phyloP scores from a whole-genome alignment of 2,329 filamentous ascomycete genomes.

The Colletotrichum simmondsii region DNA sequence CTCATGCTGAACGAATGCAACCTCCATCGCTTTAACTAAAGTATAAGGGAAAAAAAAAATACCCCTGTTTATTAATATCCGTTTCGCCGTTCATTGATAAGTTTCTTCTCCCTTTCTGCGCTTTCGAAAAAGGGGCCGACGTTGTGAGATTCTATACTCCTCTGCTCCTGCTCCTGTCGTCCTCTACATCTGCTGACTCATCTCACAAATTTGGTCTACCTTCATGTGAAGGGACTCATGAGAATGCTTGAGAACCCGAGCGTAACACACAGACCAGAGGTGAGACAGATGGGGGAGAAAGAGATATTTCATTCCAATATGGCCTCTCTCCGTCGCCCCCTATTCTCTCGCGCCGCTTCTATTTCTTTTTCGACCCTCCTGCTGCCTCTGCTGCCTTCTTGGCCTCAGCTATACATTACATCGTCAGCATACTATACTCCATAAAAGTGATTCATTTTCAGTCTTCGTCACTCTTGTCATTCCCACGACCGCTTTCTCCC shows the following conservation, averaged over 20 bases:
- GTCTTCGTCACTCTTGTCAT: not conserved
- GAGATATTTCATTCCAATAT: not conserved
- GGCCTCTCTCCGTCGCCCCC: not conserved
- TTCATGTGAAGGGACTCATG: not conserved
- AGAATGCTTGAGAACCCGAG: not conserved
- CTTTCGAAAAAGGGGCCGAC: not conserved
- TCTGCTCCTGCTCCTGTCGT: no score
- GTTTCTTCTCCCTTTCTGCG: not conserved
- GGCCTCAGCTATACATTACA: constrained; percentile 57
- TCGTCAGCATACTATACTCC: constrained; percentile 11
- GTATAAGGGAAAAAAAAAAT: not conserved
- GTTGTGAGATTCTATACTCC: no score
- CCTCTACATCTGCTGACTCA: not conserved
- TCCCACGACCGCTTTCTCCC: not conserved
- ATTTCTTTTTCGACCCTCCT: constrained; percentile 39
- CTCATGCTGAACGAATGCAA: not conserved
- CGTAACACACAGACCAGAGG: not conserved
- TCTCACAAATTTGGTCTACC: not conserved
- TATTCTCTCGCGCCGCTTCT: not conserved
- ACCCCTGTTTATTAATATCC: not conserved
- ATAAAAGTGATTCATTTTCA: not conserved
- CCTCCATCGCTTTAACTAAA: not conserved
- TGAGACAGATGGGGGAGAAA: not conserved
- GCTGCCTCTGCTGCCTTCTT: constrained; percentile 53
- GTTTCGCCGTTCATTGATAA: not conserved